phyloP scores from a whole-genome alignment of 176 grass and related monocot genomes.

The Zoysia japonica region DNA sequence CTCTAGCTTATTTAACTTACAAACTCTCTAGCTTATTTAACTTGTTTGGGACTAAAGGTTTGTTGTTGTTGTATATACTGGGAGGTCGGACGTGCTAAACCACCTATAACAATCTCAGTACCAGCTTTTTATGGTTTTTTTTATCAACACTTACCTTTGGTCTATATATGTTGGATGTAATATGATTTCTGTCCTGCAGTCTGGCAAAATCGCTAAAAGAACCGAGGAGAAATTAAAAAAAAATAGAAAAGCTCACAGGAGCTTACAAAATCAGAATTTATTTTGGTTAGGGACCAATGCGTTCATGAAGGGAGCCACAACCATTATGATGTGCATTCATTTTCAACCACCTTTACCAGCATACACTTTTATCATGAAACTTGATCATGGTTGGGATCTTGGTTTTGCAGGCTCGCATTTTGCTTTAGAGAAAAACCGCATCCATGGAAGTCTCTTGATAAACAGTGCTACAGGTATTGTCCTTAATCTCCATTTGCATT shows the following conservation, averaged over 20 bases:
- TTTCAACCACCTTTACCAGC: slow-evolving; percentile 50
- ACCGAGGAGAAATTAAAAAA: background rate
- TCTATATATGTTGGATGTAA: slow-evolving; percentile 2
- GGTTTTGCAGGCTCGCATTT: slow-evolving; percentile 16
- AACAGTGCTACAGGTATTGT: slow-evolving; percentile 2
- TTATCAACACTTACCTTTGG: background rate
- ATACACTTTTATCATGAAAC: slow-evolving; percentile 53
- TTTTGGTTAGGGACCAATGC: slow-evolving; percentile 52
- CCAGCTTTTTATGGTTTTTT: slow-evolving; percentile 18
- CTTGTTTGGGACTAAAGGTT: no score
- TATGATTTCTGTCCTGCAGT: slow-evolving; percentile 35
- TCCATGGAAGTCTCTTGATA: background rate
- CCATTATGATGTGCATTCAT: slow-evolving; percentile 52
- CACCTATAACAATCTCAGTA: slow-evolving; percentile 13
- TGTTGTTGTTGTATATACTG: no score
- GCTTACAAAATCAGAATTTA: slow-evolving; percentile 26
- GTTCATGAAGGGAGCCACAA: slow-evolving; percentile 41
- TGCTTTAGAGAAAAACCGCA: background rate
- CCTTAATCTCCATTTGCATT: background rate
- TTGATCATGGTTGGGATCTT: slow-evolving; percentile 41
- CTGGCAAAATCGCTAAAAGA: slow-evolving; percentile 37
- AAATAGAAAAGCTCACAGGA: no score
- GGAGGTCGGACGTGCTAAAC: background rate
- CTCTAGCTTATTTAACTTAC: no score
- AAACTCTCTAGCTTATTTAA: no score